These are phyloP conservation scores for Barnettozyma siamensis DNA, from an alignment of 805 yeast species.

Conservation along the genomic window DNA sequence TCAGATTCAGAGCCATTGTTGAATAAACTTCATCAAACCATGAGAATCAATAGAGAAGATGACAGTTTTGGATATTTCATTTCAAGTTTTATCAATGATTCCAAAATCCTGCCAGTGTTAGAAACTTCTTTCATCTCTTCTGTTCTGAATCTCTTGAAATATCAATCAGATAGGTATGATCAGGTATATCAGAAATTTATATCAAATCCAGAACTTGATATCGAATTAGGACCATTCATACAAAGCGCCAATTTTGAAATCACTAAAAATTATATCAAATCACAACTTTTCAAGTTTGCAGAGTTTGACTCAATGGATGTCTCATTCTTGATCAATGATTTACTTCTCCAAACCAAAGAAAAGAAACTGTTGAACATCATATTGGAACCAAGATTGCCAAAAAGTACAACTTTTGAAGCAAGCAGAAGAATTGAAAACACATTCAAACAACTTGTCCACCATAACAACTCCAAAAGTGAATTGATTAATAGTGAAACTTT, in stretches of 20 bases:
- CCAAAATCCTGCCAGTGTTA: not conserved
- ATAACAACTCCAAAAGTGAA: not conserved
- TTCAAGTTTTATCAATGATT: not conserved
- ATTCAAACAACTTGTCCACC: too few species aligned
- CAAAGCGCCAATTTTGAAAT: not conserved
- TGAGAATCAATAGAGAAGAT: not conserved
- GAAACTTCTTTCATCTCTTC: not conserved
- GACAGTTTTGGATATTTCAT: not conserved
- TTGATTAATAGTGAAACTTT: not conserved
- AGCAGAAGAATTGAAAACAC: not conserved
- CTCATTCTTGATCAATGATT: not conserved
- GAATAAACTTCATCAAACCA: not conserved
- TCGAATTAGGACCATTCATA: not conserved
- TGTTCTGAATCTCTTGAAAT: not conserved
- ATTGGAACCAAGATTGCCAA: not conserved
- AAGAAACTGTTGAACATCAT: not conserved
- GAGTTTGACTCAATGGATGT: not conserved
- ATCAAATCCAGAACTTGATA: not conserved
- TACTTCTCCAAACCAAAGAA: not conserved
- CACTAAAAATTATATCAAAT: not conserved
- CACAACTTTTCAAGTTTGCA: not conserved
- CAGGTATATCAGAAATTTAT: not conserved
- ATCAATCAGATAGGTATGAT: not conserved
- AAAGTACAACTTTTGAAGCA: not conserved
- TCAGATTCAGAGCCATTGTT: not conserved